Base-by-base conservation (phyloP, 2,329 filamentous ascomycete genomes). In the Fusarium denticulatum region DNA sequence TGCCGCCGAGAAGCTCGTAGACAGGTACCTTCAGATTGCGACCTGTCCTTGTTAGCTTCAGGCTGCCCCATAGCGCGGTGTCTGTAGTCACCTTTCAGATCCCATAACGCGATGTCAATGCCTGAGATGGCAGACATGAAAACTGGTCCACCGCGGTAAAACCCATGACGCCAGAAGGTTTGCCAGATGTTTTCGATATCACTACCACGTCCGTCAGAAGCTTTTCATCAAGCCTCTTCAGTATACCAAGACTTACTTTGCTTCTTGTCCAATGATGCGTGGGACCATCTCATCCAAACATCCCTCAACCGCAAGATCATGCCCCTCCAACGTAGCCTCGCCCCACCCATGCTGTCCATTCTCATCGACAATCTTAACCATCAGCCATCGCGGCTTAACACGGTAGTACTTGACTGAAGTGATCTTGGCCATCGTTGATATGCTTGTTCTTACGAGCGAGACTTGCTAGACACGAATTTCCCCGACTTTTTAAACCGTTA, bases 181-280 rank as follows among this genome's bases (percentile, higher is more conserved):
- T 94, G 93, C 93, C 93, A 95, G 65, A 95, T 92, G 71, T 94
- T 91, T 79, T 95, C 93, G 72, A 95, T 95, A 55, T 94, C 90
- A 78, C 91, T 93, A 50, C 12, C 5, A 13, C 3, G 0, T 9
- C 7, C 16, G 43, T 60, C n/a, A 18, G 14, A 16, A 5, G 1
- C 12, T 9, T 2, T 20, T 22, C 7, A 5, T 2, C 5, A 1
- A 3, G 7, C 0, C 2, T 3, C 14, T n/a, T 0, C 7, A 3
- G 7, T 5, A 14, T 0, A 10, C 0, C 3, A 14, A 12, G 10
- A 6, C 84, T 65, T 82, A 93, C 91, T 94, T 90, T 37, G 93
- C 93, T 77, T 94, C 92, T 73, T 90, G 86, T 0, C 92, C 92
- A 8, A 88, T 82, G 61, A 92, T 89, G 47, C 90, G 85, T 26